Base-by-base conservation (phyloP, 169 alveolate genomes). In the Plasmodium adleri region DNA sequence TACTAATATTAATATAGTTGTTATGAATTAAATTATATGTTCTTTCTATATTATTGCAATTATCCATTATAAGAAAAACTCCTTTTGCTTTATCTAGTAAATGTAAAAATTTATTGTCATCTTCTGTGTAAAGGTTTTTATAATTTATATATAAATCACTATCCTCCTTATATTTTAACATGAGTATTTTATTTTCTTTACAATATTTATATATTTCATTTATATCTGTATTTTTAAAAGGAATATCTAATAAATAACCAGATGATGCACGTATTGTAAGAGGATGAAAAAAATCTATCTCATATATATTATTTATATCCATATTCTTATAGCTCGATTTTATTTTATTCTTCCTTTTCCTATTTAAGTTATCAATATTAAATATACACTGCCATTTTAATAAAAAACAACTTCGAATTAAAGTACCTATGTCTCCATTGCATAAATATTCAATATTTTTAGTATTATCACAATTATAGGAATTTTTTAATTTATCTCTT, bases 371-470 rank as follows among this genome's bases (percentile, higher is more conserved):
- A 4, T 67, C 47, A 20, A 83, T 50, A 28, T 68, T 67, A 63
- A 83, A 83, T 54, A 83, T 62, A 15, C 91, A 83, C 50, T 83
- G 91, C 91, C 91, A 83, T 60, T 83, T 83, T 43, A 83, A 49
- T 17, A 83, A 49, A 32, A 83, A 83, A 17, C 91, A 83, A 15
- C 85, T 83, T 63, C 91, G 20, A 45, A 83, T 83, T 59, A 83
- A 22, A 5, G 91, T 83, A 22, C 91, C 91, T 67, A 83, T 68
- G 20, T 83, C 91, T 6, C 91, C 91, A 72, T 83, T 83, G 24
- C 91, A 83, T 39, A 83, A 67, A 58, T 32, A 72, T 68, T 83
- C 85, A 24, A 20, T 20, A 26, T 8, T 62, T 3, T 62, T 10
- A 17, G 3, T 62, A 8, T 5, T 10, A 7, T 17, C 15, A 62